Evolutionary conservation across 108 stramenopile species (phyloP), one percentile per base, ranked within the genome.

Genomic region (Phaeodactylum tricornutum): DNA sequence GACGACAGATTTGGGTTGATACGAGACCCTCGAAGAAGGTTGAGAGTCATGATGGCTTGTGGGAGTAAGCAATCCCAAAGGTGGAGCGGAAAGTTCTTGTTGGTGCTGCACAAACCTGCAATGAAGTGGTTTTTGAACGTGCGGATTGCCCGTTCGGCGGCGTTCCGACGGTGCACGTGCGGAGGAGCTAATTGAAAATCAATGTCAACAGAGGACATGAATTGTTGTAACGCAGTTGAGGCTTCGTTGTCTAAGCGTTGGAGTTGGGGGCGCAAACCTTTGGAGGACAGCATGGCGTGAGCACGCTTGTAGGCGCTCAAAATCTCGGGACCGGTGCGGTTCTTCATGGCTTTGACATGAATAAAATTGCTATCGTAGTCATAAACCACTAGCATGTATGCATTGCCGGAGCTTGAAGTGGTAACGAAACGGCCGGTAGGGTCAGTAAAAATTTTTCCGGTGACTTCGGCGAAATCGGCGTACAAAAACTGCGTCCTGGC

Each of bases 111-210:
- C 23, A 70, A 53, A 24, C 47, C 49, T 27, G 61, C 57, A 52
- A 75, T 61, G 55, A 70, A 70, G 42, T 67, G 68, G n/a, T 57
- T 48, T 41, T 76, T 67, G 52, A 66, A 75, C 16, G 69, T 75
- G 7, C 30, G 32, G 12, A 70, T 75, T 3, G 70, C 70, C 0
- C 64, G 57, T 44, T 77, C 68, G 0, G 76, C 76, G 15, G 55
- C 47, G 53, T 77, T 77, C 19, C 47, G 32, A 31, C 59, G 38
- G 43, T 60, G 59, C 22, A 38, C 36, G 20, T 41, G 33, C 8
- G 75, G 62, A 50, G 75, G 67, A 14, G 43, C 57, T 14, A 71
- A 34, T 44, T 77, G 69, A 27, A 57, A 67, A 12, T 61, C 20
- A 33, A 62, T 47, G 42, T 46, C 29, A 1, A 57, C 11, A 5